Conservation (phyloP, 2,329 filamentous ascomycete genomes). For the Neurospora crassa region DNA sequence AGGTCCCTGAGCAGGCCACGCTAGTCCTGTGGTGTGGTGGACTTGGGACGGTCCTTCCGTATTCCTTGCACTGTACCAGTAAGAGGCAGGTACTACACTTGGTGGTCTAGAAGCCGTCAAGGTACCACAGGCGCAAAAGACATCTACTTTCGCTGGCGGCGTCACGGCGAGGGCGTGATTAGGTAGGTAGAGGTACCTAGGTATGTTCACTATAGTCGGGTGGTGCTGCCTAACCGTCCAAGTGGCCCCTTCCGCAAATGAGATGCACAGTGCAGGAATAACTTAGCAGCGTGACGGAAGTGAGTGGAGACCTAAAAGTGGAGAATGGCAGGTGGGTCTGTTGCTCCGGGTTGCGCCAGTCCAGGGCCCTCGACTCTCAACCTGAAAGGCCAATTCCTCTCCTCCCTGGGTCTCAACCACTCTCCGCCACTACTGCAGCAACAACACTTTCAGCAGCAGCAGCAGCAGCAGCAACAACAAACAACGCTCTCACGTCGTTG, state of each 20-base stretch:
- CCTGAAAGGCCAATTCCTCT: not conserved
- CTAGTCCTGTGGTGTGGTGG: not conserved
- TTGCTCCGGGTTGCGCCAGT: not conserved
- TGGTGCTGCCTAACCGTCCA: not conserved
- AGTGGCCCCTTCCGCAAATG: conserved; percentile 19
- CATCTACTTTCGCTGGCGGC: not conserved
- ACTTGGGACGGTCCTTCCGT: not conserved
- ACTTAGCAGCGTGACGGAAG: not conserved
- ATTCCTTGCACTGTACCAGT: not conserved
- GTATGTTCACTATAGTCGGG: not conserved
- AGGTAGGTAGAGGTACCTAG: not conserved
- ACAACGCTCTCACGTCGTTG: not conserved
- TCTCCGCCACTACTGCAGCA: not conserved
- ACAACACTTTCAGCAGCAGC: not conserved
- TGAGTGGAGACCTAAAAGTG: not conserved
- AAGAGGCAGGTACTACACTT: not conserved
- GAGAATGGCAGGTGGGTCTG: not conserved
- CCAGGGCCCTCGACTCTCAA: not conserved
- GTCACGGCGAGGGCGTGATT: not conserved
- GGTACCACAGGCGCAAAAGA: not conserved
- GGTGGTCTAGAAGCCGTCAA: not conserved
- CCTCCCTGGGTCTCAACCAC: not conserved
- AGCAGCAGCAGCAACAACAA: not conserved
- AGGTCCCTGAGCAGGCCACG: not conserved
- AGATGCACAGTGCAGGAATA: not conserved